phyloP scores from a whole-genome alignment of 805 yeast genomes.

The Wickerhamiella azymoides region DNA sequence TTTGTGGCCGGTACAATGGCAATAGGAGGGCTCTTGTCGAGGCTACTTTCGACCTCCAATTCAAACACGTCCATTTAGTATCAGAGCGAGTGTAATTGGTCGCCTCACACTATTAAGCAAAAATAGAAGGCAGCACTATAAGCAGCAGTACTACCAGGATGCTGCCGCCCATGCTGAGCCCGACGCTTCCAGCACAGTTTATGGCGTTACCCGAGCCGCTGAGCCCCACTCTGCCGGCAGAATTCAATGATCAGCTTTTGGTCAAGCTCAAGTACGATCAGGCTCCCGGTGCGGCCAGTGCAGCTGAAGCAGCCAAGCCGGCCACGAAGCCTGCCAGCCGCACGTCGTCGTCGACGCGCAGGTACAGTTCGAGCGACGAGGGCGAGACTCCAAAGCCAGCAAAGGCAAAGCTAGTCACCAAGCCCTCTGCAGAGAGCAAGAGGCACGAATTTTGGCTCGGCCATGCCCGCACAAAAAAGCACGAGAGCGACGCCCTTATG shows the following conservation, averaged over 20 bases:
- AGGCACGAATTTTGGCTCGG: slow-evolving; percentile 24
- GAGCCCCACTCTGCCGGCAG: slow-evolving; percentile 30
- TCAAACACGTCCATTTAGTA: slow-evolving; percentile 16
- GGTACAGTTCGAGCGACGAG: neutral
- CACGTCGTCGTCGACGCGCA: neutral
- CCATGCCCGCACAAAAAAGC: slow-evolving; percentile 28
- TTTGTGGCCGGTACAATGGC: slow-evolving; percentile 5
- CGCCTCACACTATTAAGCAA: neutral
- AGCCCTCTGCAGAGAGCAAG: neutral
- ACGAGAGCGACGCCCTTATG: slow-evolving; percentile 27
- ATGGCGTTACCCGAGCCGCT: slow-evolving; percentile 22
- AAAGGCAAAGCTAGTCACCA: neutral
- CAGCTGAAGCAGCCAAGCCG: neutral
- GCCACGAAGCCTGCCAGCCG: neutral
- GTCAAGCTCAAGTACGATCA: slow-evolving; percentile 5
- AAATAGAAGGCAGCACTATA: neutral
- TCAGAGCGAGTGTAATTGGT: neutral
- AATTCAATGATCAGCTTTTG: slow-evolving; percentile 12
- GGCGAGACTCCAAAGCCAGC: slow-evolving; percentile 8
- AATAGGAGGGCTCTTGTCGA: slow-evolving; percentile 8
- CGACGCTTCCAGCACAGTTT: slow-evolving; percentile 26
- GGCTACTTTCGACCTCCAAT: slow-evolving; percentile 11
- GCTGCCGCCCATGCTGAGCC: slow-evolving; percentile 27
- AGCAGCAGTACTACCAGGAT: too few species aligned
- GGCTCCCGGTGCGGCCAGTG: neutral